phyloP scores from a whole-genome alignment of 2,329 filamentous ascomycete species.

The Colletotrichum graminicola region DNA sequence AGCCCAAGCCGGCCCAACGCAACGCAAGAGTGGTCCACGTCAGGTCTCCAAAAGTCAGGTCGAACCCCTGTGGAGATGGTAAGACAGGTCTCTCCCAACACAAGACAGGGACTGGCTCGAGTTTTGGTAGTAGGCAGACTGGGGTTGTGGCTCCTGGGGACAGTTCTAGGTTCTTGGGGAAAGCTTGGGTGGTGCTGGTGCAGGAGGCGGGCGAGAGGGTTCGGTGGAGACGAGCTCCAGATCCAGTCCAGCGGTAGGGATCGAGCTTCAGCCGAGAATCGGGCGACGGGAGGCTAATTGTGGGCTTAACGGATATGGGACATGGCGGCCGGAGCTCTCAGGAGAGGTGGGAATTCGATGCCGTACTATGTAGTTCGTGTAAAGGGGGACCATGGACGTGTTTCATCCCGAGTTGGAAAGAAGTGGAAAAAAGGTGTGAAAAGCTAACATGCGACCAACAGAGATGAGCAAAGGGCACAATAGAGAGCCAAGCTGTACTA shows the following conservation, averaged over 20 bases:
- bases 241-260: constrained; percentile 28
- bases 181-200: constrained; percentile 32
- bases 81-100: constrained; percentile 24
- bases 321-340: constrained; percentile 14
- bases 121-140: constrained; percentile 11
- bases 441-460: constrained; percentile 1
- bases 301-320: constrained; percentile 13
- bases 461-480: background rate
- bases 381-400: constrained; percentile 6
- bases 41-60: constrained; percentile 18
- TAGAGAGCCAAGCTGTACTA: background rate
- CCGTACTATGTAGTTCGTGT: background rate
- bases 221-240: constrained; percentile 21
- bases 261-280: constrained; percentile 21
- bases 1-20: constrained; percentile 4
- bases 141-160: constrained; percentile 27
- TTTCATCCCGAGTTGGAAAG: constrained; percentile 10
- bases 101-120: constrained; percentile 15
- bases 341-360: background rate
- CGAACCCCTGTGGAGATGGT: constrained; percentile 32
- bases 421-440: constrained; percentile 3
- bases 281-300: constrained; percentile 25
- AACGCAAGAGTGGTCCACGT: constrained; percentile 24
- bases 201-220: constrained; percentile 10
- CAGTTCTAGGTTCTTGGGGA: constrained; percentile 18